Conservation (phyloP, 306 rosid species). For the Fragaria iinumae region DNA sequence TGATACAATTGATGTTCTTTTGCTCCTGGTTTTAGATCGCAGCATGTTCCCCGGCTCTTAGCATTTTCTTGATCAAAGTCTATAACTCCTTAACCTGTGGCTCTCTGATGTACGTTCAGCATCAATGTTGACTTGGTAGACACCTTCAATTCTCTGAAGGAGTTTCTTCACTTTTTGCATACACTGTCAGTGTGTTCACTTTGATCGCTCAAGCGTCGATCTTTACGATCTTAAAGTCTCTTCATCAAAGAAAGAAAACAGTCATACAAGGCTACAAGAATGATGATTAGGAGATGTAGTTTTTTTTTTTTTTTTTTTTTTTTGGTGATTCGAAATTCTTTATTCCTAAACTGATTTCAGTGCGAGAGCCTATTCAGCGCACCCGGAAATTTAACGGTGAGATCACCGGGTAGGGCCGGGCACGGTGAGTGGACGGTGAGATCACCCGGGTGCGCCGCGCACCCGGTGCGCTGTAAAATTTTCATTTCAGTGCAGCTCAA, state of each 20-base stretch:
- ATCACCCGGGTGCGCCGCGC: too few relatives aligned
- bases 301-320: too few relatives aligned
- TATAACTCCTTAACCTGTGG: slow-evolving; percentile 66
- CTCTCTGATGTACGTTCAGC: slow-evolving; percentile 67
- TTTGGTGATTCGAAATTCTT: too few relatives aligned
- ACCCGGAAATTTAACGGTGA: too few relatives aligned
- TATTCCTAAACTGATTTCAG: too few relatives aligned
- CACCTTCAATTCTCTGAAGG: slow-evolving; percentile 88
- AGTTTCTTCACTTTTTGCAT: slow-evolving; percentile 27
- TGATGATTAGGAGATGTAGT: too few relatives aligned
- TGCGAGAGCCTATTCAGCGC: too few relatives aligned
- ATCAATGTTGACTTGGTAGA: slow-evolving; percentile 70
- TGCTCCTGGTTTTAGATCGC: slow-evolving; percentile 62
- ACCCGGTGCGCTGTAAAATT: too few relatives aligned
- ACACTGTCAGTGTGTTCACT: slow-evolving; percentile 48
- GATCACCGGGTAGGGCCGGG: too few relatives aligned
- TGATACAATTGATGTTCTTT: slow-evolving; percentile 44
- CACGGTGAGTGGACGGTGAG: too few relatives aligned
- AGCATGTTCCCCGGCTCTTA: slow-evolving; percentile 72
- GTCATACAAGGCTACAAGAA: background rate
- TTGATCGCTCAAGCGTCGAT: slow-evolving; percentile 85
- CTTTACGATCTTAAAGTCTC: slow-evolving; percentile 89
- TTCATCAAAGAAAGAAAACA: slow-evolving; percentile 18
- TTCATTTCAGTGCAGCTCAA: too few relatives aligned
- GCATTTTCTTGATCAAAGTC: slow-evolving; percentile 72